Conservation (phyloP, 257 asterid species). For the Ophiorrhiza pumila region DNA sequence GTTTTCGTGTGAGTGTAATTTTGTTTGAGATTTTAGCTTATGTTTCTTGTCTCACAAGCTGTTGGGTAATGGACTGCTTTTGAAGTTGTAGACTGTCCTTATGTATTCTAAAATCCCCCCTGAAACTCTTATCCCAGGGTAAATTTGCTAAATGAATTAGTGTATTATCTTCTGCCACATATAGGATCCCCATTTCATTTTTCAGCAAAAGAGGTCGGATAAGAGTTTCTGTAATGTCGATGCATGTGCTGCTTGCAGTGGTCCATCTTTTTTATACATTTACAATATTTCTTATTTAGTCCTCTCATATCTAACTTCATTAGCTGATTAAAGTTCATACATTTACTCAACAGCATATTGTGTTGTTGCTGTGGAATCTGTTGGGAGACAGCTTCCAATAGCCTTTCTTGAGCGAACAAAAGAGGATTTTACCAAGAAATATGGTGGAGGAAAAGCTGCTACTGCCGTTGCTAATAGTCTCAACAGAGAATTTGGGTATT, state of each 20-base stretch:
- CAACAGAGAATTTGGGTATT: constrained; percentile 84
- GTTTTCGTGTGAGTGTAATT: neutral
- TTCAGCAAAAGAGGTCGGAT: neutral
- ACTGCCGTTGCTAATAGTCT: constrained; percentile 83
- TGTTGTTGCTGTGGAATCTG: constrained; percentile 91
- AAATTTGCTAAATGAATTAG: neutral
- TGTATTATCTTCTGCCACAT: neutral
- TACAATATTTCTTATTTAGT: neutral
- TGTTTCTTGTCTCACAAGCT: neutral
- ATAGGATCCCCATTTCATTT: neutral
- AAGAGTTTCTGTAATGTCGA: neutral
- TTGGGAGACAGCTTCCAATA: constrained; percentile 83
- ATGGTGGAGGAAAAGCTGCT: constrained; percentile 93
- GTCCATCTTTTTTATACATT: neutral
- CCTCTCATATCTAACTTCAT: neutral
- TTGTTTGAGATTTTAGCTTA: neutral
- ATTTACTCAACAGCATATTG: constrained; percentile 63
- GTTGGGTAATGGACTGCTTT: neutral
- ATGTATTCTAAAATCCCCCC: neutral
- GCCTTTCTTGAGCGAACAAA: constrained; percentile 81
- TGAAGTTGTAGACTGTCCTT: neutral
- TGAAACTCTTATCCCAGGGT: neutral
- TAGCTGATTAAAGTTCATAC: constrained; percentile 14
- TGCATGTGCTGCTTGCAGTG: neutral
- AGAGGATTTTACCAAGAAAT: constrained; percentile 85